Conservation (phyloP, 2,329 filamentous ascomycete species). For the Trichophaea hybrida region DNA sequence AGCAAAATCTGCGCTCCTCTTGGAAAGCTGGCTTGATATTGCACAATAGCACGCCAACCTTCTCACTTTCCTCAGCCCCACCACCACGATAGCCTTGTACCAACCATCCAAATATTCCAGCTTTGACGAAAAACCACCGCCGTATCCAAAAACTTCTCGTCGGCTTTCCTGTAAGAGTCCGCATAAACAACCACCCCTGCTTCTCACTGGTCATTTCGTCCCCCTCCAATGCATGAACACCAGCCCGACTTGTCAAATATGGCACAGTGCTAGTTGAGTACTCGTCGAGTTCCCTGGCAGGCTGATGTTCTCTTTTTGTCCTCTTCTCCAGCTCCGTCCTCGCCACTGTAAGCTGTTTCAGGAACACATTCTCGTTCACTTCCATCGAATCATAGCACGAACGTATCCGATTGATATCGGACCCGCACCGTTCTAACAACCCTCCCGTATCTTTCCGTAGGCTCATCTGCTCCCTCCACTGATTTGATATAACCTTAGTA, state of each 20-base stretch:
- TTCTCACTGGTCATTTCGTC: constrained; percentile 49
- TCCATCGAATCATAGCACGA: constrained; percentile 96
- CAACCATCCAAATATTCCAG: constrained; percentile 92
- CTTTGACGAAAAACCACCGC: constrained; percentile 89
- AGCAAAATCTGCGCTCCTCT: constrained; percentile 91
- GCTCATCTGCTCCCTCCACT: constrained; percentile 73
- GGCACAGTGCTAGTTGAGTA: constrained; percentile 84
- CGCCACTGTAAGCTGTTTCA: constrained; percentile 62
- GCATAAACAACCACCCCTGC: constrained; percentile 84
- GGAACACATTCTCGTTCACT: constrained; percentile 67
- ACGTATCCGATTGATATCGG: constrained; percentile 79
- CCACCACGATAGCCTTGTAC: constrained; percentile 63
- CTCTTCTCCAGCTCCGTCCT: constrained; percentile 69
- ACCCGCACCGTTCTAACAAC: constrained; percentile 50
- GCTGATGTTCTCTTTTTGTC: constrained; percentile 55
- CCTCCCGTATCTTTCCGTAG: constrained; percentile 50
- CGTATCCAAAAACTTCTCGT: constrained; percentile 79
- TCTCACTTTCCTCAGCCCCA: constrained; percentile 87
- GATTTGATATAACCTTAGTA: constrained; percentile 68
- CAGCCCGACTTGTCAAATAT: constrained; percentile 41
- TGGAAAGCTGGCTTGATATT: constrained; percentile 80
- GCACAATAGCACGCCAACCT: constrained; percentile 87
- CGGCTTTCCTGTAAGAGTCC: constrained; percentile 72
- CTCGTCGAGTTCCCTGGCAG: constrained; percentile 82
- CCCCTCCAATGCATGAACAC: constrained; percentile 9